Evolutionary conservation across 1,284 basidiomycete species (phyloP), one percentile per base, ranked within the genome.

Genomic region (Sanguinoderma infundibulare): DNA sequence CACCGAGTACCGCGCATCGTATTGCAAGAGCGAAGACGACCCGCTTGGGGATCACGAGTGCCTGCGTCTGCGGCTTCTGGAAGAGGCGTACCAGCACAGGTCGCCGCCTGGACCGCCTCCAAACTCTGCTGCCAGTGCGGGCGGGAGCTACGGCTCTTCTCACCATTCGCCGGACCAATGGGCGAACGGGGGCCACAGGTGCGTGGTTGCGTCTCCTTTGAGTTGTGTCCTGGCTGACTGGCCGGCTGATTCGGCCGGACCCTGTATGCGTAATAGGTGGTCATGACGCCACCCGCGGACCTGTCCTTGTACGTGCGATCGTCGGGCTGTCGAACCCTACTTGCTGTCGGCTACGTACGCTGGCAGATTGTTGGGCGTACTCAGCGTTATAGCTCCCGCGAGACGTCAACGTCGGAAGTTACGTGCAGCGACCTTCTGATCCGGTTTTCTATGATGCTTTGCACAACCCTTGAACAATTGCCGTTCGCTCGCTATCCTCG

Each of bases 51-150:
- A 63, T 12, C 62, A 55, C 26, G 65, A 66, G 58, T 62, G 65
- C 22, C 62, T 66, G 24, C 62, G 65, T 4, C 42, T 64, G 57
- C 52, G 65, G 26, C 57, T 66, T 28, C 55, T 66, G 10, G 62
- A 66, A 58, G 65, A 66, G 46, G 55, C 60, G 47, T 61, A 61
- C 32, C 57, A 50, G 5, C 57, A 61, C n/a, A 24, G 57, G 22
- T 22, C 32, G 9, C 54, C 55, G 49, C 46, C 32, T 5, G 42
- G 24, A 14, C 42, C 42, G 10, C 42, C 42, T 5, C 24, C 24
- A 24, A 32, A 38, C 17, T 32, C 22, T 35, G 3, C 38, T 24
- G 47, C 44, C 22, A 49, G 51, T 20, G 35, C 54, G 7, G 55
- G 24, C 5, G 52, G 38, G 8, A 36, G 34, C 22, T 66, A 57